Evolutionary conservation across 1,284 basidiomycete species (phyloP).

Genomic region (Wolfiporia cocos): DNA sequence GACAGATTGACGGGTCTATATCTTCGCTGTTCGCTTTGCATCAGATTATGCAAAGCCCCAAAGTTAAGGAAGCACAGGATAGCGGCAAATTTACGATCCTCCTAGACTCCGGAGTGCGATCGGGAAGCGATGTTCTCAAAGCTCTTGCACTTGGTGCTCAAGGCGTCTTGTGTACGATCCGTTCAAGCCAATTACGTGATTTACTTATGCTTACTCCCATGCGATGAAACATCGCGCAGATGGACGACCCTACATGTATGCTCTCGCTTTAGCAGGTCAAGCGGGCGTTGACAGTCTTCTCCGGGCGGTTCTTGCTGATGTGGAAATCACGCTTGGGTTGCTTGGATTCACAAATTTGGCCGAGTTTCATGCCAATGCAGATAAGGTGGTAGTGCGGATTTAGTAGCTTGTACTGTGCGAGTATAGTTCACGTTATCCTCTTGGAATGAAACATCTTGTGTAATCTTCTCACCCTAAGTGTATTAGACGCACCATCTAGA

Average conservation of each 20-base stretch:
- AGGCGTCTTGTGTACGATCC: conserved; percentile 57
- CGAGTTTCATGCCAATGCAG: conserved; percentile 14
- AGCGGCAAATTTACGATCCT: conserved; percentile 58
- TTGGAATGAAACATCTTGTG: too few species aligned
- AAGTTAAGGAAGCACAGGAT: conserved; percentile 49
- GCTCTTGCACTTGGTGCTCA: conserved; percentile 70
- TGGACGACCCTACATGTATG: conserved; percentile 43
- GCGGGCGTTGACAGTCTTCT: conserved; percentile 48
- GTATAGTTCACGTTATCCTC: too few species aligned
- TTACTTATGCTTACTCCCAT: too few species aligned
- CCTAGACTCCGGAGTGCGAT: conserved; percentile 77
- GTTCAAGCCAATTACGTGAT: too few species aligned
- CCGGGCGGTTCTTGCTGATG: conserved; percentile 43
- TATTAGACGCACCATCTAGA: too few species aligned
- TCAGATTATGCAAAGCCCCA: conserved; percentile 49
- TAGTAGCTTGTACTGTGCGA: too few species aligned
- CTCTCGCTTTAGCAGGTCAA: conserved; percentile 45
- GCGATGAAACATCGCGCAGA: too few species aligned
- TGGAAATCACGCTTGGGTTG: conserved; percentile 45
- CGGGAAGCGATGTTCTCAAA: conserved; percentile 74
- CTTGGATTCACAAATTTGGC: conserved; percentile 32
- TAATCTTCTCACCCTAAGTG: too few species aligned
- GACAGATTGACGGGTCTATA: conserved; percentile 77
- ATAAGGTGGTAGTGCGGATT: too few species aligned
- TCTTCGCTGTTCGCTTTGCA: conserved; percentile 66